These are phyloP conservation scores for Annulohypoxylon maeteangense DNA, from an alignment of 495 filamentous ascomycete species.

Conservation along the genomic window DNA sequence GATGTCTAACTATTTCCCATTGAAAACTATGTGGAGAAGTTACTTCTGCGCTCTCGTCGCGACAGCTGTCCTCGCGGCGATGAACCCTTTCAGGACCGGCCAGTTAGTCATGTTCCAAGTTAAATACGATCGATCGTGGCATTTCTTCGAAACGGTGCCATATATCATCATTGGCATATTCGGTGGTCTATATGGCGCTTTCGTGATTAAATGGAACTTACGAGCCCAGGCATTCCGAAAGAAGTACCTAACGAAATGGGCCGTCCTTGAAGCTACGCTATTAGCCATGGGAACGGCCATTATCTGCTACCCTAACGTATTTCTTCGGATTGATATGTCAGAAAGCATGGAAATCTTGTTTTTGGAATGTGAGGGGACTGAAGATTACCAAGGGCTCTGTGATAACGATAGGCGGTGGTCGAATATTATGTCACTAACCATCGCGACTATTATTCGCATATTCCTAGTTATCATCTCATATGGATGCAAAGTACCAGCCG, in stretches of 20 bases:
- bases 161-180: slow-evolving; percentile 93
- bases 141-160: slow-evolving; percentile 95
- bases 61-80: slow-evolving; percentile 90
- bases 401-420: slow-evolving; percentile 78
- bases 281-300: slow-evolving; percentile 86
- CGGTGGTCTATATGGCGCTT: slow-evolving; percentile 93
- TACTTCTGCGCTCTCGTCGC: slow-evolving; percentile 98
- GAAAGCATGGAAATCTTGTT: slow-evolving; percentile 99
- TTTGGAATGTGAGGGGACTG: slow-evolving; percentile 89
- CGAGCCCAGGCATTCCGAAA: slow-evolving; percentile 92
- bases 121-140: slow-evolving; percentile 94
- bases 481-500: slow-evolving; percentile 96
- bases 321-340: slow-evolving; percentile 97
- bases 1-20: slow-evolving; percentile 97
- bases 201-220: slow-evolving; percentile 99
- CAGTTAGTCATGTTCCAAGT: slow-evolving; percentile 99
- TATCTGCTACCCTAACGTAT: slow-evolving; percentile 95
- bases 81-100: slow-evolving; percentile 98
- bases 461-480: slow-evolving; percentile 96
- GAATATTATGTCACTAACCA: slow-evolving; percentile 80
- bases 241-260: slow-evolving; percentile 87
- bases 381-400: slow-evolving; percentile 93
- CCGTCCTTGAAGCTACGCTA: slow-evolving; percentile 87
- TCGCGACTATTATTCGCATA: slow-evolving; percentile 83
- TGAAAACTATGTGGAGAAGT: slow-evolving; percentile 97